Base-by-base conservation (phyloP, 352 stramenopile species). In the Phytopythium montanum region DNA sequence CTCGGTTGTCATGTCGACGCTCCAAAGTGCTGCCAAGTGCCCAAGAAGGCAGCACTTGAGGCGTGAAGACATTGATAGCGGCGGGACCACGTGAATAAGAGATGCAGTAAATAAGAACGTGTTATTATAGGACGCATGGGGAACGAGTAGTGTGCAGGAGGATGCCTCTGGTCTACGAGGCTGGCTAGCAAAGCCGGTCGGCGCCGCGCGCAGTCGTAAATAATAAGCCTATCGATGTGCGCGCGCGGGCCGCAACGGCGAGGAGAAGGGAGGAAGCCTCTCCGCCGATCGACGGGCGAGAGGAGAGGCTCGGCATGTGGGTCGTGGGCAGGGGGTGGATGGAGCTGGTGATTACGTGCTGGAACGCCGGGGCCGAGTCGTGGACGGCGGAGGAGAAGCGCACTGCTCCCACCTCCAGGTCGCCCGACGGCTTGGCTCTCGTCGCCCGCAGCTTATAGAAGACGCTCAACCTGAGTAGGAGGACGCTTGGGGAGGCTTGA, bases 201-300 rank as follows among this genome's bases (percentile, higher is more conserved):
- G 18, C n/a, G 26, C 48, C 48, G 18, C n/a, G 48, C 48, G 26
- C 50, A 21, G 6, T 36, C 4, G 50, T 56, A 45, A 44, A 56
- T 56, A 56, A 56, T 56, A 41, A 28, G 48, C 28, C 29, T 36
- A 54, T 54, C 48, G 19, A n/a, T 54, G 26, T 54, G n/a, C 9
- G 48, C 48, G 26, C 48, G 29, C 31, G 5, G 31, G 28, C 41
- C 29, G 31, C 33, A 26, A 54, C 31, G 33, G 14, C 12, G 26
- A 25, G 34, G 26, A n/a, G n/a, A n/a, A 19, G 9, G 31, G 13
- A 44, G 23, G 9, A n/a, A 21, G 14, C 31, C 23, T 56, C 50
- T 56, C 50, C 50, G 31, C 50, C 50, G 50, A 10, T 41, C 19
- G 29, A 41, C n/a, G 44, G 23, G 44, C 44, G 44, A 23, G 21